A percentile compares a stretch with the other conserved stretches of the same genome.
Conservation (phyloP, 192 early-diverging fungal genomes). For the Umbelopsis ramanniana region DNA sequence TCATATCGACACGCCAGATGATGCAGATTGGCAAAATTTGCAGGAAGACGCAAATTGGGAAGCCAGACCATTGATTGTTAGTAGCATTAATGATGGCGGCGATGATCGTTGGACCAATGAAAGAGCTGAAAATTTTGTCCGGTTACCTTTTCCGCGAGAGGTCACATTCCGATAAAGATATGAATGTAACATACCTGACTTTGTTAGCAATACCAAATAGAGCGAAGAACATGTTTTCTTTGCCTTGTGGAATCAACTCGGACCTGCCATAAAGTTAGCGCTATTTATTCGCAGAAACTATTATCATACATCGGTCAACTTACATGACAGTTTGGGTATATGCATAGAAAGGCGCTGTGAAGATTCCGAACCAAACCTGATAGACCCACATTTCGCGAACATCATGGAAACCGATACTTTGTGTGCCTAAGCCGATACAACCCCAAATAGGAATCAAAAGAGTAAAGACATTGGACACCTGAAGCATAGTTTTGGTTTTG, state of each 20-base stretch:
- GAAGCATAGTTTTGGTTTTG: slow-evolving; percentile 45
- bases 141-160: not conserved
- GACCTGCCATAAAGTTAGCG: not conserved
- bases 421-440: slow-evolving; percentile 36
- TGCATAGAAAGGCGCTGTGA: slow-evolving; percentile 42
- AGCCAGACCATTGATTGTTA: slow-evolving; percentile 31
- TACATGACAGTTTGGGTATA: slow-evolving; percentile 45
- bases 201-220: slow-evolving; percentile 49
- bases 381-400: slow-evolving; percentile 36
- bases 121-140: slow-evolving; percentile 31
- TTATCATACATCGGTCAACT: not conserved
- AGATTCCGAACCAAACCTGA: slow-evolving; percentile 37
- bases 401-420: slow-evolving; percentile 30
- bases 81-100: slow-evolving; percentile 36
- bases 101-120: slow-evolving; percentile 45
- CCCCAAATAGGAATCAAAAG: slow-evolving; percentile 43
- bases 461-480: slow-evolving; percentile 39
- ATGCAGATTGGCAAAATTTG: slow-evolving; percentile 53
- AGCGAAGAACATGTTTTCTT: slow-evolving; percentile 50
- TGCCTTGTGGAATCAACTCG: slow-evolving; percentile 44
- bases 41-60: slow-evolving; percentile 42
- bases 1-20: slow-evolving; percentile 53
- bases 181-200: not conserved
- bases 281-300: not conserved
- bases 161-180: not conserved